Conservation (phyloP, 345 rosid species). For the Lumnitzera racemosa region DNA sequence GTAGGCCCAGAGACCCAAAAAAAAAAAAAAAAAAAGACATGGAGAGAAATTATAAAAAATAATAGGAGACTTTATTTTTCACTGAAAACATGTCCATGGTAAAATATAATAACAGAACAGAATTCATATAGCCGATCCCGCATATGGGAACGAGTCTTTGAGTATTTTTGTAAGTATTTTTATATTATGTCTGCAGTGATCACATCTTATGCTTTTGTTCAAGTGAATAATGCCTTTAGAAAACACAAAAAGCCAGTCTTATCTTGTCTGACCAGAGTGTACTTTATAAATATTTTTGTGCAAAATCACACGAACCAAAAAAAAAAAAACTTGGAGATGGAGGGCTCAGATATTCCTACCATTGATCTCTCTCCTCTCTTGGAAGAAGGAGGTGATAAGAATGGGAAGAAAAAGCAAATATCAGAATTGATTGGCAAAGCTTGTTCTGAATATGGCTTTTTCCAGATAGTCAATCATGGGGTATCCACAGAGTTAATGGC, state of each 20-base stretch:
- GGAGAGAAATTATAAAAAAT: no score
- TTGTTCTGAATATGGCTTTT: slow-evolving; percentile 39
- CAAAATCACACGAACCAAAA: neutral
- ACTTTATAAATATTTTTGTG: neutral
- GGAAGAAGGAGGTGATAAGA: slow-evolving; percentile 18
- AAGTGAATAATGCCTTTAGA: no score
- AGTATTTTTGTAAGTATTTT: neutral
- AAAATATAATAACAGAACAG: no score
- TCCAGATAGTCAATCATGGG: slow-evolving; percentile 48
- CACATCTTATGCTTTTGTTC: no score
- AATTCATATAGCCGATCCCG: no score
- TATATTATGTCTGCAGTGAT: no score
- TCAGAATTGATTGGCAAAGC: slow-evolving; percentile 25
- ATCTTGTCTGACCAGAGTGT: neutral
- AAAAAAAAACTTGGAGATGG: slow-evolving; percentile 8
- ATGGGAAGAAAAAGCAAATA: slow-evolving; percentile 22
- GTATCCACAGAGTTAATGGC: slow-evolving; percentile 22
- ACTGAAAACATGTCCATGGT: no score
- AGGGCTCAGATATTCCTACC: slow-evolving; percentile 19
- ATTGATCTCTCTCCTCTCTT: slow-evolving; percentile 42
- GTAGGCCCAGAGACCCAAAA: neutral
- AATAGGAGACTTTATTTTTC: no score
- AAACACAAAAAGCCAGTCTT: no score
- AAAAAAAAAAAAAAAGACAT: no score
- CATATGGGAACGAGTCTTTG: neutral